Evolutionary conservation across 441 rosid genomes (phyloP).

Genomic region (Gossypium aridum): DNA sequence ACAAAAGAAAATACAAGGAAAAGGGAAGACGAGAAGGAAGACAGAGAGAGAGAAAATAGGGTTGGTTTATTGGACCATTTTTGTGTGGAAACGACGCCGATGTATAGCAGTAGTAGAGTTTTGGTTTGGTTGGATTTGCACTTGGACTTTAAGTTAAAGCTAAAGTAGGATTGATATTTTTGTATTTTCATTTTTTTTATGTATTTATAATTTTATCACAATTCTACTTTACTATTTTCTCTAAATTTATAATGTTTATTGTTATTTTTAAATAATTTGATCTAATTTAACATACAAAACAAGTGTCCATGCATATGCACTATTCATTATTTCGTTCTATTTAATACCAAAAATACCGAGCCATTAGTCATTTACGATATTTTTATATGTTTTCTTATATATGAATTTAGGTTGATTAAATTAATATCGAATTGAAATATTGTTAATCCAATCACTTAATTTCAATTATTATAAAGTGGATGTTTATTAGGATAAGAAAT

Average conservation of each 20-base stretch:
- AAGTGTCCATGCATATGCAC: background rate
- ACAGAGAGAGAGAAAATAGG: background rate
- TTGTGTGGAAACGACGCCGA: constrained; percentile 37
- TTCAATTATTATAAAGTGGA: too few relatives aligned
- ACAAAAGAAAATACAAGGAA: background rate
- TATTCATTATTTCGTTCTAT: background rate
- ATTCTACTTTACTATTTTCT: background rate
- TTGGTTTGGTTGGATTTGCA: background rate
- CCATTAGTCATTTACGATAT: background rate
- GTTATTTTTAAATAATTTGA: background rate
- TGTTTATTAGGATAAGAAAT: too few relatives aligned
- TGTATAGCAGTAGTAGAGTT: background rate
- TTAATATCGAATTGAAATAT: background rate
- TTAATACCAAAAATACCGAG: background rate
- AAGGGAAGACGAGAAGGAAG: background rate
- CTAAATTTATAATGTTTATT: background rate
- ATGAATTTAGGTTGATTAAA: too few relatives aligned
- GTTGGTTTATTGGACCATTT: background rate
- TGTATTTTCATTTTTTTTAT: background rate
- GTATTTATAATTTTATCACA: background rate
- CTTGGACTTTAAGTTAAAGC: background rate
- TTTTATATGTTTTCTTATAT: background rate
- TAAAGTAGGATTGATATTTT: background rate
- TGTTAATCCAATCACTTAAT: too few relatives aligned
- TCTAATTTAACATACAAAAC: background rate